Evolutionary conservation across 2,329 filamentous ascomycete species (phyloP), one percentile per base, ranked within the genome.

Genomic region (Exophiala oligosperma): DNA sequence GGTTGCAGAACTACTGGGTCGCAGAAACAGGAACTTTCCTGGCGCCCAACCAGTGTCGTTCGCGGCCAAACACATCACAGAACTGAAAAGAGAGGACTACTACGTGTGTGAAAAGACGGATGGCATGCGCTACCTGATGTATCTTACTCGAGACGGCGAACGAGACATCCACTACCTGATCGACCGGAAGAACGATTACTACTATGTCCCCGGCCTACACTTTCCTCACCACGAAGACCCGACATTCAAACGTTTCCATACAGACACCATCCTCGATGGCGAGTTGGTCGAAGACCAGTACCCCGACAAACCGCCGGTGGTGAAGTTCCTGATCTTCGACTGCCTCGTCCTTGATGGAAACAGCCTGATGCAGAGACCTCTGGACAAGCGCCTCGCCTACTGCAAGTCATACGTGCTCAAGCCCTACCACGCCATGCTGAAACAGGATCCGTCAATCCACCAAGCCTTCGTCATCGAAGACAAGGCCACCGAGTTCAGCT

Each of bases 61-160:
- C 72, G 82, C 90, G 54, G 82, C 88, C 57, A 81, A 84, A 67
- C 94, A 99, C 73, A 76, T 97, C 8, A 78, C 86, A n/a, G 92
- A 95, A 76, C 82, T 99, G 37, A 85, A 88, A 61, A 81, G 82
- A 58, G 81, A 89, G 70, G 94, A 97, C 75, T 99, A 97, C 78
- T 99, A 92, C 72, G 89, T 99, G 64, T 97, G 93, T 79, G 94
- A 99, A 76, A 99, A 99, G 78, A 96, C 93, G 1, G 94, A 99
- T 71, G 94, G 94, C 54, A 91, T 97, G 63, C 87, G 94, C 63
- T 97, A 95, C 73, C 84, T 99, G n/a, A 84, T 99, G 64, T 97
- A 95, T 79, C 86, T 94, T 64, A 91, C 90, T 51, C 71, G 72
- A 55, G 75, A 77, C 38, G 70, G 71, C 21, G 73, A 79, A 6